These are phyloP conservation scores for Lepidopterella palustris DNA, from an alignment of 495 filamentous ascomycete genomes.

Conservation along the genomic window DNA sequence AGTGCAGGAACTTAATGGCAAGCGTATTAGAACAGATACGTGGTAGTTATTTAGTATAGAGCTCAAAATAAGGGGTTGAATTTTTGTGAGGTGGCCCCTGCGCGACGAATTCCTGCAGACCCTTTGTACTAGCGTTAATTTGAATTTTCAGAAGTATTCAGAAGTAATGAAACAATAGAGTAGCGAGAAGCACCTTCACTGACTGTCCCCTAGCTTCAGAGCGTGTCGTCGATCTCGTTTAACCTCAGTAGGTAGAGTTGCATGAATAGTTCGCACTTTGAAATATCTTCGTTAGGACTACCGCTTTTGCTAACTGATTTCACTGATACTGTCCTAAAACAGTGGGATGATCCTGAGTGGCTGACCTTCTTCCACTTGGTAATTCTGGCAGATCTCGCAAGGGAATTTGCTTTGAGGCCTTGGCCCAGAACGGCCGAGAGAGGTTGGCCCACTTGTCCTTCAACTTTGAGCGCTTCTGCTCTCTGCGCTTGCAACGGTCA, in stretches of 20 bases:
- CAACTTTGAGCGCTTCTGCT: not conserved
- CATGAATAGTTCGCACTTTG: not conserved
- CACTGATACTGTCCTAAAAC: not conserved
- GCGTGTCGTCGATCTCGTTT: not conserved
- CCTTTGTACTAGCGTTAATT: not conserved
- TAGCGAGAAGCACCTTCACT: not conserved
- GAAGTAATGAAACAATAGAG: not conserved
- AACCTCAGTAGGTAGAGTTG: not conserved
- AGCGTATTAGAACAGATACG: too few relatives aligned
- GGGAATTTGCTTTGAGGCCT: not conserved
- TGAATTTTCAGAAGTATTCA: not conserved
- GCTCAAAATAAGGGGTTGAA: too few relatives aligned
- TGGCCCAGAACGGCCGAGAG: not conserved
- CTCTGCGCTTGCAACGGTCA: not conserved
- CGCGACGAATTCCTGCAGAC: too few relatives aligned
- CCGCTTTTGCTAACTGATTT: not conserved
- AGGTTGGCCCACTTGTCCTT: conserved; percentile 1
- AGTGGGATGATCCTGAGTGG: conserved; percentile 2
- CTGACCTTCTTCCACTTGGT: conserved; percentile 1
- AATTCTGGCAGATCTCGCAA: conserved; percentile 3
- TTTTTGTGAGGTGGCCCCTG: too few relatives aligned
- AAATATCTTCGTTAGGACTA: not conserved
- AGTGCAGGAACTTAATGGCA: too few relatives aligned
- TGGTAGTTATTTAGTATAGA: too few relatives aligned
- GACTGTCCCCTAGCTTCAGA: not conserved